Conservation (phyloP, 805 yeast genomes). For the Candida vartiovaarae region DNA sequence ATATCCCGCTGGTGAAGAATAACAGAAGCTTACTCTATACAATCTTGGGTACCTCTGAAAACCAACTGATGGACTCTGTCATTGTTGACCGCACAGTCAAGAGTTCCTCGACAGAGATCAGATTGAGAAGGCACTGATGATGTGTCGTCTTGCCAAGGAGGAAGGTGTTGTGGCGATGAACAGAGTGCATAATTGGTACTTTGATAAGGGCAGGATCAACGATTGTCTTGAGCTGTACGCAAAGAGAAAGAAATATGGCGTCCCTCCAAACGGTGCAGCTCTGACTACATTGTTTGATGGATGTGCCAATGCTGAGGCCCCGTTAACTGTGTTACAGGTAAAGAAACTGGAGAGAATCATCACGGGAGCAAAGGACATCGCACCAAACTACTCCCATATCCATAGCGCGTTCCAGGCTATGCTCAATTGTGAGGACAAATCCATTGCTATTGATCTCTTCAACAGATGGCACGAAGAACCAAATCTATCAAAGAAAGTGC, state of each 20-base stretch:
- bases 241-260: conserved; percentile 56
- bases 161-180: conserved; percentile 60
- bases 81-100: conserved; percentile 46
- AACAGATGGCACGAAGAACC: conserved; percentile 23
- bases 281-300: conserved; percentile 41
- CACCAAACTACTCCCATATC: conserved; percentile 33
- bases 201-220: conserved; percentile 34
- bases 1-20: conserved; percentile 31
- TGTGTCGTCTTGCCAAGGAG: conserved; percentile 39
- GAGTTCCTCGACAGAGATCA: conserved; percentile 44
- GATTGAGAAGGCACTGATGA: conserved; percentile 43
- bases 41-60: conserved; percentile 52
- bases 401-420: conserved; percentile 42
- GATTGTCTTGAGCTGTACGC: conserved; percentile 44
- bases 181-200: conserved; percentile 44
- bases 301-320: conserved; percentile 25
- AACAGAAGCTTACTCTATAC: conserved; percentile 36
- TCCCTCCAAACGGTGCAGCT: conserved; percentile 43
- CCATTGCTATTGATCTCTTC: conserved; percentile 32
- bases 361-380: conserved; percentile 17
- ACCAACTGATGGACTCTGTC: conserved; percentile 51
- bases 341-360: conserved; percentile 29
- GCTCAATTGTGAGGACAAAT: conserved; percentile 32
- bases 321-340: conserved; percentile 28
- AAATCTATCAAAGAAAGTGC: conserved; percentile 19